Evolutionary conservation across 495 filamentous ascomycete genomes (phyloP).

Genomic region (Neurospora tetrasperma): DNA sequence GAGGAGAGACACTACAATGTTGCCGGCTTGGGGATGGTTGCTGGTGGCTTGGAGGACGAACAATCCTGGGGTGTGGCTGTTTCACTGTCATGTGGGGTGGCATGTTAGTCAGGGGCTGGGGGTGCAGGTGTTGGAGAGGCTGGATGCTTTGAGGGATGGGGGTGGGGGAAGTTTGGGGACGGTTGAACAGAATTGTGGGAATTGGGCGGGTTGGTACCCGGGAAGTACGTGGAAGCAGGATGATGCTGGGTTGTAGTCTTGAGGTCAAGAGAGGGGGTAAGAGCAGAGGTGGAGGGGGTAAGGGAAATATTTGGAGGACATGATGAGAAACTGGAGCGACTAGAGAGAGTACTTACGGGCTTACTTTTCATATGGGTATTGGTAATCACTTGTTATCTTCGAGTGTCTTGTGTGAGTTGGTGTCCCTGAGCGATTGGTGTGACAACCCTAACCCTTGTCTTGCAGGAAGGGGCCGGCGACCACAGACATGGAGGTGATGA

Average conservation of each 20-base stretch:
- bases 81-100: slow-evolving; percentile 40
- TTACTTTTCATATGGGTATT: background rate
- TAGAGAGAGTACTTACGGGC: background rate
- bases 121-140: slow-evolving; percentile 31
- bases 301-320: too few species aligned
- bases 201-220: background rate
- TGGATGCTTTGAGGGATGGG: background rate
- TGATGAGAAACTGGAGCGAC: background rate
- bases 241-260: background rate
- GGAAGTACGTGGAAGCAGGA: background rate
- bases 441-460: background rate
- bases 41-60: slow-evolving; percentile 36
- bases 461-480: background rate
- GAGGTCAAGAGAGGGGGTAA: background rate
- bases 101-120: slow-evolving; percentile 36
- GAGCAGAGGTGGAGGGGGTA: background rate
- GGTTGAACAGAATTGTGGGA: background rate
- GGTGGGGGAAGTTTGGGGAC: background rate
- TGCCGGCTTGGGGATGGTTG: slow-evolving; percentile 38
- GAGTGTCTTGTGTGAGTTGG: background rate
- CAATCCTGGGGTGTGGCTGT: slow-evolving; percentile 33
- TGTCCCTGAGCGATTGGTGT: background rate
- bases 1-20: slow-evolving; percentile 49
- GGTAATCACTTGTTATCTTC: background rate
- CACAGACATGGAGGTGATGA: background rate